phyloP scores from a whole-genome alignment of 2,329 filamentous ascomycete species.

The Fusarium sp. region DNA sequence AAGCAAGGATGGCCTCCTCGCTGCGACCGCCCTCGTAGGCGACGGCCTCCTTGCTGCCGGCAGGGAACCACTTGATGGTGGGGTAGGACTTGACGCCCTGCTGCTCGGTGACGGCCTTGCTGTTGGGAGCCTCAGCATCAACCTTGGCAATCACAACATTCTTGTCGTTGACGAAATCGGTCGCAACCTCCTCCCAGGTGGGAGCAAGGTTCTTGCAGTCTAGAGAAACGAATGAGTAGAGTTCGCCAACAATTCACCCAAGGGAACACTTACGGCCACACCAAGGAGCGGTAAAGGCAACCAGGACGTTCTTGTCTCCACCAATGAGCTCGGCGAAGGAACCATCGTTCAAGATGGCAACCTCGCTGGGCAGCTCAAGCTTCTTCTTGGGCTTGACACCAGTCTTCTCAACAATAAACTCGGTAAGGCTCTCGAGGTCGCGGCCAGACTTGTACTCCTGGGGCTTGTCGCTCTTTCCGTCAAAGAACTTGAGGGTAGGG shows the following conservation, averaged over 20 bases:
- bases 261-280: constrained; percentile 84
- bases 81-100: constrained; percentile 89
- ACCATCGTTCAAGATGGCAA: constrained; percentile 83
- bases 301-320: constrained; percentile 87
- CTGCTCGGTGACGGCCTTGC: constrained; percentile 80
- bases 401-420: constrained; percentile 89
- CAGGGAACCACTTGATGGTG: constrained; percentile 97
- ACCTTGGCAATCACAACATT: constrained; percentile 92
- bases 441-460: constrained; percentile 88
- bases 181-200: constrained; percentile 87
- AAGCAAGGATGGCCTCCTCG: constrained; percentile 81
- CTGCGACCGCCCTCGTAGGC: constrained; percentile 81
- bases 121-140: constrained; percentile 88
- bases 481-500: constrained; percentile 97
- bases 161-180: constrained; percentile 82
- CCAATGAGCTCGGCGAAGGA: constrained; percentile 84
- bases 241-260: neutral
- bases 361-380: constrained; percentile 77
- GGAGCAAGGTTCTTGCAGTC: constrained; percentile 98
- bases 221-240: constrained; percentile 53
- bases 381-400: constrained; percentile 84
- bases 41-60: constrained; percentile 79
- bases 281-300: constrained; percentile 98
- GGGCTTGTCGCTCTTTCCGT: constrained; percentile 90
- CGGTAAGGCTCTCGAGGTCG: constrained; percentile 85